Base-by-base conservation (phyloP, 2,329 filamentous ascomycete genomes). In the Gaeumannomyces sp. region DNA sequence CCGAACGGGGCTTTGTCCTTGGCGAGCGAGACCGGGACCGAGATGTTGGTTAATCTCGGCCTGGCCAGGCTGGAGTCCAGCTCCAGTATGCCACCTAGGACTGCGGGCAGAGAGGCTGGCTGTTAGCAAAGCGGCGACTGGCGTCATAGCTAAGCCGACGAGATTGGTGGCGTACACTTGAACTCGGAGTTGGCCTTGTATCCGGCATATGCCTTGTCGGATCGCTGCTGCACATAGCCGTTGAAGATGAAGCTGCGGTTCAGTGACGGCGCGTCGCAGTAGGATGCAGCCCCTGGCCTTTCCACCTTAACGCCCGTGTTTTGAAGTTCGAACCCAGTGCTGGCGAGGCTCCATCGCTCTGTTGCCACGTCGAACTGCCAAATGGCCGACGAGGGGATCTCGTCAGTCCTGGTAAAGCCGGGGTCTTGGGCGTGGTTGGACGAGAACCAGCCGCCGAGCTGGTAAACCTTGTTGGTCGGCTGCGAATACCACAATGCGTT, bases 391-490 rank as follows among this genome's bases (percentile, higher is more conserved):
- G 62, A 61, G 14, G 68, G 68, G 3, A 70, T 62, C 22, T 53
- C 53, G n/a, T 38, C 45, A 29, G 65, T 56, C 33, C 60, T 61
- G 25, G 65, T 61, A 28, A 62, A 69, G 10, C 66, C 62, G 1
- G 67, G 68, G 35, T 69, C 66, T 11, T 66, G 6, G 22, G 31
- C 31, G 65, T 53, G 66, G 27, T 67, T 68, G 56, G 64, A 68
- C n/a, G 68, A 70, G 62, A 66, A 69, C 67, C 67, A 70, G 8
- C 68, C 67, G 11, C 68, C 68, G 13, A 70, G 66, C 59, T 70
- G 68, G 45, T 70, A 70, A 4, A 70, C 59, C 64, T 68, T 69
- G 11, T 66, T 62, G 3, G 65, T 67, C 2, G 65, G 28, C 14
- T 29, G 33, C 6, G 68, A 70, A 64, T 65, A 70, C 68, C 68